Conservation (phyloP, 345 rosid species). For the Salix exigua region DNA sequence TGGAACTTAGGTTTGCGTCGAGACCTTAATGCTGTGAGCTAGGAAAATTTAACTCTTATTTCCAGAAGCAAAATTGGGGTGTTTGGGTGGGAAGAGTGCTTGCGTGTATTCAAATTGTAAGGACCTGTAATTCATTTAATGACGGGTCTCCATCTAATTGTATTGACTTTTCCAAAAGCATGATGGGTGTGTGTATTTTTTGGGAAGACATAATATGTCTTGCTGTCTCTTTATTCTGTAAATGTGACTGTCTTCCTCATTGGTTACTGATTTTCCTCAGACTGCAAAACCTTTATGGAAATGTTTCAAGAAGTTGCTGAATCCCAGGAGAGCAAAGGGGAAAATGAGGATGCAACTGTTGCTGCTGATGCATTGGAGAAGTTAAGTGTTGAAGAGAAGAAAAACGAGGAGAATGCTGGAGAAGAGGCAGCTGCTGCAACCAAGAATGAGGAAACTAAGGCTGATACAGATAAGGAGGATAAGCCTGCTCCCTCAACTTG, state of each 20-base stretch:
- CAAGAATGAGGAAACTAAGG: constrained; percentile 30
- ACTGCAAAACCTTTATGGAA: constrained; percentile 85
- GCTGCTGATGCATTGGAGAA: constrained; percentile 68
- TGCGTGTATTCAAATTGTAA: not conserved
- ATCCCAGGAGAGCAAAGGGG: constrained; percentile 54
- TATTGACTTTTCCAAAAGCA: not conserved
- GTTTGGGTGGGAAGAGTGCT: not conserved
- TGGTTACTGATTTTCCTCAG: constrained; percentile 28
- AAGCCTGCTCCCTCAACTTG: constrained; percentile 48
- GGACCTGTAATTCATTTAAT: not conserved
- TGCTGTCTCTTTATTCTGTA: not conserved
- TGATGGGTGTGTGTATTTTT: not conserved
- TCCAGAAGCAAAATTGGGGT: too few relatives aligned
- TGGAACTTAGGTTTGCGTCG: not conserved
- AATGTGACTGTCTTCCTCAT: not conserved
- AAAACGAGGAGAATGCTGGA: constrained; percentile 38
- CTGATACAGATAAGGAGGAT: constrained; percentile 41
- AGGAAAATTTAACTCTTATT: not conserved
- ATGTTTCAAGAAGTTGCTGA: constrained; percentile 65
- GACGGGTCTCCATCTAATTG: not conserved
- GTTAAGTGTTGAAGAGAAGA: constrained; percentile 64
- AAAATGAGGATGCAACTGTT: constrained; percentile 59
- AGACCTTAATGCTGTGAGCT: not conserved
- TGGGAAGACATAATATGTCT: not conserved
- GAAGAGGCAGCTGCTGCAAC: constrained; percentile 33